Evolutionary conservation across 2,329 filamentous ascomycete species (phyloP), one percentile per base, ranked within the genome.

Genomic region (Huntiella decipiens): DNA sequence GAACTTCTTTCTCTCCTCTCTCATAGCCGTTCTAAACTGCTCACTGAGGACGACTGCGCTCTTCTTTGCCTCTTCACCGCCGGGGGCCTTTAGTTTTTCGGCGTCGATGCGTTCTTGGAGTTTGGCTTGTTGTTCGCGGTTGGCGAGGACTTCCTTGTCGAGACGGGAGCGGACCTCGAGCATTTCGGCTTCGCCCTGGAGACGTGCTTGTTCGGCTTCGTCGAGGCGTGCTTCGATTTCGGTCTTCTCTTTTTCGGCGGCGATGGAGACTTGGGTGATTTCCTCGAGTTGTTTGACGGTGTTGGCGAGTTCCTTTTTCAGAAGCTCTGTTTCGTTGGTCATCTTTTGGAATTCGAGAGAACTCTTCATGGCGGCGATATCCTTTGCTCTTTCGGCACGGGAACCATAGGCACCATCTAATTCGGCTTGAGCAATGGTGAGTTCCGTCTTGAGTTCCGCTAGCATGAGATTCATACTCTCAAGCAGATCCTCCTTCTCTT

Each of bases 361-460:
- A 47, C 60, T 65, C 58, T 72, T 70, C 53, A 68, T 60, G 39
- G 69, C 69, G 1, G 73, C 73, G 15, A 68, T 67, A 52, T 75
- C 71, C 10, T 69, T 68, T 15, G 73, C 72, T 16, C 73, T 70
- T 59, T 77, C 66, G 48, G 70, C 66, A 49, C 72, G 67, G 48
- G 68, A 67, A 48, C 73, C 73, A 55, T 76, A 75, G 19, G 73
- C 73, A 47, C 71, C 71, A 51, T 77, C 73, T 28, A 77, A 66
- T 57, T 77, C 73, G 13, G 73, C 73, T 54, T 71, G 69, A 43
- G 71, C 69, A 53, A 76, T 67, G 39, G 72, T 74, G 49, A 74
- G 63, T 54, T 77, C 73, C 45, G 71, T 75, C 64, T 76, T 76
- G 56, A 73, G 64, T 59, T 75, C 71, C 32, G 70, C 67, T 46